These are phyloP conservation scores for Plantago major DNA, from an alignment of 257 asterid genomes.

Conservation along the genomic window DNA sequence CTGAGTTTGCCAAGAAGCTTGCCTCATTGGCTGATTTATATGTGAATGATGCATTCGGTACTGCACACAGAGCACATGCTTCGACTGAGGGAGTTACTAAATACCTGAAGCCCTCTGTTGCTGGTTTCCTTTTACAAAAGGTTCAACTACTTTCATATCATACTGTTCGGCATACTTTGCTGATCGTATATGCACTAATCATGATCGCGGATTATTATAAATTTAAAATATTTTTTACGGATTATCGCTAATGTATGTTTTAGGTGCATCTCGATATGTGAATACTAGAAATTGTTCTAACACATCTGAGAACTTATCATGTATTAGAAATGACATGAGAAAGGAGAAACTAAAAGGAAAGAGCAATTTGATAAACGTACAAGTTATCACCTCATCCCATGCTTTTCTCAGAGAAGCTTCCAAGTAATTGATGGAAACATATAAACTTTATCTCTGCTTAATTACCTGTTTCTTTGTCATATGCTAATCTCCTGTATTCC, in stretches of 20 bases:
- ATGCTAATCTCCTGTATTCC: slow-evolving; percentile 2
- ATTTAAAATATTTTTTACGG: too few species aligned
- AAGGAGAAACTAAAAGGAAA: too few species aligned
- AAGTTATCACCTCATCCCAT: background rate
- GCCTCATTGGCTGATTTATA: slow-evolving; percentile 78
- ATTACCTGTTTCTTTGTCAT: background rate
- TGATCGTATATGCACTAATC: too few species aligned
- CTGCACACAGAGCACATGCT: slow-evolving; percentile 94
- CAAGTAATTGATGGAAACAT: background rate
- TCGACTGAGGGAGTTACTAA: slow-evolving; percentile 90
- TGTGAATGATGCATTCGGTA: slow-evolving; percentile 89
- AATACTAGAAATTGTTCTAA: too few species aligned
- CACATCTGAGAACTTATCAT: too few species aligned
- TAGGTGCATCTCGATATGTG: background rate
- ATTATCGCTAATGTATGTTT: too few species aligned
- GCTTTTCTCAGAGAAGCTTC: background rate
- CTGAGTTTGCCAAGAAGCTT: slow-evolving; percentile 83
- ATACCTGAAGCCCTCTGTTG: slow-evolving; percentile 83
- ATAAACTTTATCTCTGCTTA: background rate
- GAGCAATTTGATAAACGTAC: background rate
- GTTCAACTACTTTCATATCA: slow-evolving; percentile 28
- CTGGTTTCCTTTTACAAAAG: slow-evolving; percentile 86
- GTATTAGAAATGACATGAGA: too few species aligned
- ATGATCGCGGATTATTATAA: too few species aligned
- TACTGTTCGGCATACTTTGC: slow-evolving; percentile 1